Conservation (phyloP, 768 basidiomycete species). For the Boletellus sp. region DNA sequence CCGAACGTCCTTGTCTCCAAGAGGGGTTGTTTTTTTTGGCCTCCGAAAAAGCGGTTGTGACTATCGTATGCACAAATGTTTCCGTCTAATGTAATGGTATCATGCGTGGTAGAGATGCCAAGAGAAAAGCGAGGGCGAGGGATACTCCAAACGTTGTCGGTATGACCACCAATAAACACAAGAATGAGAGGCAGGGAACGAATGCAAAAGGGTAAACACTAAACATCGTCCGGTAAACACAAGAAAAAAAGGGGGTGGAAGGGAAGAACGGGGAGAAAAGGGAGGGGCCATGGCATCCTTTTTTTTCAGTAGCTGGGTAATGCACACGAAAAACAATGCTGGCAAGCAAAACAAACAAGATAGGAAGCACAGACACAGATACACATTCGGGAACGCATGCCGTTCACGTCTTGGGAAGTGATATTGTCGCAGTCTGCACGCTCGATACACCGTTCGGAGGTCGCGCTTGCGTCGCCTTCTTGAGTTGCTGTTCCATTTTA, state of each 20-base stretch:
- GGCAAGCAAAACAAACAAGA: not conserved
- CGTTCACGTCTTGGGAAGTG: constrained; percentile 25
- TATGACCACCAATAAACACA: constrained; percentile 1
- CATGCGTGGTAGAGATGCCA: not conserved
- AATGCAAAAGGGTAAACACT: not conserved
- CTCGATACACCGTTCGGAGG: constrained; percentile 24
- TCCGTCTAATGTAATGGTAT: constrained; percentile 13
- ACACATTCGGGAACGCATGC: not conserved
- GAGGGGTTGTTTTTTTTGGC: no score
- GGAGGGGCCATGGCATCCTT: no score
- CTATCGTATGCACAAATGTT: constrained; percentile 14
- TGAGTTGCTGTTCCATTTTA: constrained; percentile 73
- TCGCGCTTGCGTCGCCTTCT: constrained; percentile 49
- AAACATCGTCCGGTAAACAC: not conserved
- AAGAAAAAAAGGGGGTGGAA: not conserved
- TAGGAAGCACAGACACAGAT: constrained; percentile 9
- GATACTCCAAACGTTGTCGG: constrained; percentile 12
- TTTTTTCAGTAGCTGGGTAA: no score
- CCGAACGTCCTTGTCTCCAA: no score
- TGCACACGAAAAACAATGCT: not conserved
- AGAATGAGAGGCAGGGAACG: not conserved
- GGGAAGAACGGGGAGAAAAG: no score
- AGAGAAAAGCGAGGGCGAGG: not conserved
- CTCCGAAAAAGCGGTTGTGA: not conserved
- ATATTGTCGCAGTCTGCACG: constrained; percentile 28